Conservation (phyloP, 78 protist species). For the Creolimax fragrantissima region DNA sequence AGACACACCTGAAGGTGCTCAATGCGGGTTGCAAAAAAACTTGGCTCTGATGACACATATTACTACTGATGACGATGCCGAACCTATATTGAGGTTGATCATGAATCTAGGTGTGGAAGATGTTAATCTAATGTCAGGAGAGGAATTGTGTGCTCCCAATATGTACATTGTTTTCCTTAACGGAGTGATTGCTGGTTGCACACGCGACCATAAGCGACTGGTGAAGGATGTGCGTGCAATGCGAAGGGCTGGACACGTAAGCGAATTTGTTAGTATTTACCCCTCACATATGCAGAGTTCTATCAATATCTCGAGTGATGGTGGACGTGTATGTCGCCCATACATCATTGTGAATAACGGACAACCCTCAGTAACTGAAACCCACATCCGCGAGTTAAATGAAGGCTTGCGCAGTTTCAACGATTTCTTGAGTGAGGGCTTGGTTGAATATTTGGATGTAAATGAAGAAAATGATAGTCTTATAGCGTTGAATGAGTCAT, state of each 20-base stretch:
- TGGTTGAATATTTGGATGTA: slow-evolving; percentile 90
- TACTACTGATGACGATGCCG: slow-evolving; percentile 76
- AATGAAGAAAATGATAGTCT: slow-evolving; percentile 85
- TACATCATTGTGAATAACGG: slow-evolving; percentile 88
- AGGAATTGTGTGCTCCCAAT: slow-evolving; percentile 37
- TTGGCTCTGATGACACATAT: slow-evolving; percentile 94
- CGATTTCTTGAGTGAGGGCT: slow-evolving; percentile 31
- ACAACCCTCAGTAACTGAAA: slow-evolving; percentile 37
- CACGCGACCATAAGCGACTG: slow-evolving; percentile 10
- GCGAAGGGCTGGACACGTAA: slow-evolving; percentile 70
- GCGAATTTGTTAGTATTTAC: slow-evolving; percentile 76
- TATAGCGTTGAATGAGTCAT: slow-evolving; percentile 64
- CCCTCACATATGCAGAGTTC: slow-evolving; percentile 41
- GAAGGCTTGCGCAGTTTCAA: background rate
- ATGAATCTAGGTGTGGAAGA: slow-evolving; percentile 82
- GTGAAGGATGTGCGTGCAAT: slow-evolving; percentile 44
- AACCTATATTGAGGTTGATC: slow-evolving; percentile 40
- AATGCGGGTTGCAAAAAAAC: slow-evolving; percentile 99
- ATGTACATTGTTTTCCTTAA: slow-evolving; percentile 73
- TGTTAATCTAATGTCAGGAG: slow-evolving; percentile 41
- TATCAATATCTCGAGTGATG: slow-evolving; percentile 89
- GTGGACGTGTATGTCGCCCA: slow-evolving; percentile 97
- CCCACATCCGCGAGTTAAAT: slow-evolving; percentile 59
- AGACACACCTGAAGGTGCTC: slow-evolving; percentile 99
- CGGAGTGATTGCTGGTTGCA: slow-evolving; percentile 89